Percentiles rank a stretch among this genome's conserved stretches.
phyloP scores from a whole-genome alignment of 805 yeast genomes.

The Sugiyamaella smithiae region DNA sequence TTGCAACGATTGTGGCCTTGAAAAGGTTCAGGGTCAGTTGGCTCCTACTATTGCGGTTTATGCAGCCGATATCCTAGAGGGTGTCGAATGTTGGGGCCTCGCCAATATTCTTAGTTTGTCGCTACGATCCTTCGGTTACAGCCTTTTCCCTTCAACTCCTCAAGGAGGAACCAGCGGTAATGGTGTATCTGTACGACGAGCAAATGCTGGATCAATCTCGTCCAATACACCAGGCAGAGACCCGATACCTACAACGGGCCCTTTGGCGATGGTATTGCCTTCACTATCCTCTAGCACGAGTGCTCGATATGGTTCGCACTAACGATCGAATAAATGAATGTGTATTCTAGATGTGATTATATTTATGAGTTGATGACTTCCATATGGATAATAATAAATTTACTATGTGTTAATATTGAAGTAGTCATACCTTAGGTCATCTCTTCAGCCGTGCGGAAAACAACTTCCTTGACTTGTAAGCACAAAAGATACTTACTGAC shows the following conservation, averaged over 20 bases:
- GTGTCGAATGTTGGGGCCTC: constrained; percentile 29
- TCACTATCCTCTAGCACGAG: not conserved
- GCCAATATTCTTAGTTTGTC: constrained; percentile 26
- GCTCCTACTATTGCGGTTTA: constrained; percentile 28
- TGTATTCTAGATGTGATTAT: too few species aligned
- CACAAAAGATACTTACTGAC: too few species aligned
- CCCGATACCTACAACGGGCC: not conserved
- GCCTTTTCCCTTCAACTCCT: constrained; percentile 18
- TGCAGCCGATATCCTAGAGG: constrained; percentile 28
- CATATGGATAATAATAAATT: too few species aligned
- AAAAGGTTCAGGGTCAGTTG: constrained; percentile 23
- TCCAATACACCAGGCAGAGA: not conserved
- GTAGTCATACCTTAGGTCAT: too few species aligned
- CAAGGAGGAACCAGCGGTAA: constrained; percentile 1
- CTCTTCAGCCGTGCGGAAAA: too few species aligned
- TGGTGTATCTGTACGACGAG: not conserved
- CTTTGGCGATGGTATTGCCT: not conserved
- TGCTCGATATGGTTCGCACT: not conserved
- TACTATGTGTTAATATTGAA: too few species aligned
- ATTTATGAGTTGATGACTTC: too few species aligned
- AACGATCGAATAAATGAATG: too few species aligned
- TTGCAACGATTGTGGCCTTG: constrained; percentile 22
- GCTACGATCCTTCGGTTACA: constrained; percentile 25
- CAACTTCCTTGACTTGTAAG: too few species aligned
- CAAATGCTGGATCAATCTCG: not conserved